These are phyloP conservation scores for Cladosporium halotolerans DNA, from an alignment of 2,329 filamentous ascomycete genomes.

Conservation along the genomic window DNA sequence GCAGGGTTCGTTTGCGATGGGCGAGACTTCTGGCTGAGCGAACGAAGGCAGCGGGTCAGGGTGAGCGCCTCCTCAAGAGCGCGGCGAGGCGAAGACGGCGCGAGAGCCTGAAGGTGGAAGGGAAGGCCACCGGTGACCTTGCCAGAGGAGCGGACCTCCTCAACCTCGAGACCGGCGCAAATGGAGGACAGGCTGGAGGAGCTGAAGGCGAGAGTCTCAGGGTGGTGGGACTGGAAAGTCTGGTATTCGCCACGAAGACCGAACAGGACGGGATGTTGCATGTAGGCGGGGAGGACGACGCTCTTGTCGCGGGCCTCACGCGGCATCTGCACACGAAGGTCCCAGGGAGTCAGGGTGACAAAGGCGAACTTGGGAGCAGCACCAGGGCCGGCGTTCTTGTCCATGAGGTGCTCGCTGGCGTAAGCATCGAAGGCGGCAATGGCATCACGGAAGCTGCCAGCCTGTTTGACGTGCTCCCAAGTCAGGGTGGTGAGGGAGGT, in stretches of 20 bases:
- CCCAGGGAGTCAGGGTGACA: constrained; percentile 97
- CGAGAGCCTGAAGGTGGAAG: constrained; percentile 93
- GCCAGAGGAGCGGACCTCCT: constrained; percentile 93
- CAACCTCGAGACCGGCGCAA: constrained; percentile 94
- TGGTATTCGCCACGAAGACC: constrained; percentile 97
- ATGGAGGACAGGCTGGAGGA: constrained; percentile 95
- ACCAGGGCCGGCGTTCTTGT: constrained; percentile 61
- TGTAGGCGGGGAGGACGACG: constrained; percentile 89
- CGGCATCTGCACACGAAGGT: constrained; percentile 92
- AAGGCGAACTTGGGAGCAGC: constrained; percentile 74
- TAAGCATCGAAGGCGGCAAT: constrained; percentile 93
- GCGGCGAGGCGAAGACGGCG: constrained; percentile 87
- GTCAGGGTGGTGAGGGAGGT: constrained; percentile 96
- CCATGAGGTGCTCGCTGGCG: constrained; percentile 81
- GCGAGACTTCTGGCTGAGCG: constrained; percentile 92
- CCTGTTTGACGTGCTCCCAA: constrained; percentile 97
- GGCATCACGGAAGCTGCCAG: constrained; percentile 93
- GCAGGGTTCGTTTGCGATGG: constrained; percentile 57
- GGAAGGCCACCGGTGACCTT: constrained; percentile 98
- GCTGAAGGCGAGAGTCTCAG: constrained; percentile 92
- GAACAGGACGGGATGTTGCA: constrained; percentile 96
- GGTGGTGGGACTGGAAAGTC: constrained; percentile 96
- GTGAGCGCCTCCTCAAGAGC: constrained; percentile 98
- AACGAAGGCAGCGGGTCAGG: constrained; percentile 82
- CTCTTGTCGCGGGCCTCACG: constrained; percentile 97